A percentile compares a stretch with the other conserved stretches of the same genome.
phyloP scores from a whole-genome alignment of 2,329 filamentous ascomycete genomes.

The Emmonsiellopsis sp. region DNA sequence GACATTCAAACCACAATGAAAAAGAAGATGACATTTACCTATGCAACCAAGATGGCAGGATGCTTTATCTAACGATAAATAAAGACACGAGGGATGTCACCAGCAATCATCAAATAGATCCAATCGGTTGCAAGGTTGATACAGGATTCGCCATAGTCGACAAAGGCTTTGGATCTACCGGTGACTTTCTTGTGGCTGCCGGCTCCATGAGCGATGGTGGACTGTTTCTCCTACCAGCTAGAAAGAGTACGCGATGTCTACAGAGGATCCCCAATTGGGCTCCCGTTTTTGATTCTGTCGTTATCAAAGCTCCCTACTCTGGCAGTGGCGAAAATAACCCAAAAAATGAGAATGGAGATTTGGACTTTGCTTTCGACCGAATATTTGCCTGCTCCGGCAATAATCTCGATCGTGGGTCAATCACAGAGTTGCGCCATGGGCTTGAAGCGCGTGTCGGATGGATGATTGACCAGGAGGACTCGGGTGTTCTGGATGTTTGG shows the following conservation, averaged over 20 bases:
- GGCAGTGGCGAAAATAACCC: conserved; percentile 6
- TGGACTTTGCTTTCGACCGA: conserved; percentile 38
- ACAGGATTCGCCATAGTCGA: conserved; percentile 62
- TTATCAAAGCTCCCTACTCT: conserved; percentile 19
- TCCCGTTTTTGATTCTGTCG: conserved; percentile 40
- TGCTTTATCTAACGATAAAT: conserved; percentile 63
- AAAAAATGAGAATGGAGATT: conserved; percentile 7
- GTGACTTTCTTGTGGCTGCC: conserved; percentile 70
- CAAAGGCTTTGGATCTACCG: conserved; percentile 52
- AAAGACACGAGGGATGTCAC: conserved; percentile 34
- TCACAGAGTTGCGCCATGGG: conserved; percentile 62
- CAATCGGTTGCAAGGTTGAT: conserved; percentile 64
- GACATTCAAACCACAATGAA: conserved; percentile 52
- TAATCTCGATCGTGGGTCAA: conserved; percentile 47
- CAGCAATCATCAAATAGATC: conserved; percentile 52
- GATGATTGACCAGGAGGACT: conserved; percentile 30
- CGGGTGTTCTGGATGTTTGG: conserved; percentile 36
- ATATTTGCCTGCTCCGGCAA: conserved; percentile 60
- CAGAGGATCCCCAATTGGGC: conserved; percentile 56
- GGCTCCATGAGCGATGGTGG: conserved; percentile 71
- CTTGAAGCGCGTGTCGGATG: conserved; percentile 57
- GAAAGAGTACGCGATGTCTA: conserved; percentile 44
- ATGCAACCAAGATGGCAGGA: conserved; percentile 74
- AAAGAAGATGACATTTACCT: conserved; percentile 73
- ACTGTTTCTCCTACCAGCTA: conserved; percentile 59